These are phyloP conservation scores for Rhamnella rubrinervis DNA, from an alignment of 331 rosid species.

Conservation along the genomic window DNA sequence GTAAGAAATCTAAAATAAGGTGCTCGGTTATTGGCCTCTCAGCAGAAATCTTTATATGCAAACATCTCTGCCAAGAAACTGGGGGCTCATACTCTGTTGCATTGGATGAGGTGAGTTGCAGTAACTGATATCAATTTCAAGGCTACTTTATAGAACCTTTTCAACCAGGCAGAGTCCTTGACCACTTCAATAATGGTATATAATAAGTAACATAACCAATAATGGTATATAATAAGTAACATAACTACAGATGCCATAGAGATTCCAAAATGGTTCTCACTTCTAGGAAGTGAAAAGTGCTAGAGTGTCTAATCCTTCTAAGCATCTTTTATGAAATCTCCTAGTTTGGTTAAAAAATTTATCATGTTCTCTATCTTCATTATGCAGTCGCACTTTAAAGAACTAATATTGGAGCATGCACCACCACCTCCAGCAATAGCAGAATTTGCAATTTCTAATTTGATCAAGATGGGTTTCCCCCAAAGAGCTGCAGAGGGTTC, in stretches of 20 bases:
- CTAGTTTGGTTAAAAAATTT: conserved; percentile 1
- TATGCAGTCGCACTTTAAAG: conserved; percentile 74
- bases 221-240: background rate
- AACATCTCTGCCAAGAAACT: conserved; percentile 88
- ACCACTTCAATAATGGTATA: background rate
- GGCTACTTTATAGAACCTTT: background rate
- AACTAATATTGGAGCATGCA: conserved; percentile 86
- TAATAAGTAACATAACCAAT: background rate
- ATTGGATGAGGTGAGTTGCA: conserved; percentile 77
- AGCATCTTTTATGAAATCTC: background rate
- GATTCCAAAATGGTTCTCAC: background rate
- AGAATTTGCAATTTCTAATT: conserved; percentile 82
- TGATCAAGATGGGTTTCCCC: conserved; percentile 98
- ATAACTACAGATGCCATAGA: background rate
- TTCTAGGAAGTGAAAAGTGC: background rate
- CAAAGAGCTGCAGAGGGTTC: conserved; percentile 96
- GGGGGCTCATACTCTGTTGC: conserved; percentile 85
- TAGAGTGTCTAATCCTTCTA: background rate
- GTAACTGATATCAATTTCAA: conserved; percentile 12
- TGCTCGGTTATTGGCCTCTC: conserved; percentile 95
- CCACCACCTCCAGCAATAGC: conserved; percentile 99
- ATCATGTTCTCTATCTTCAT: conserved; percentile 20
- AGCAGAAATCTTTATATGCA: conserved; percentile 91
- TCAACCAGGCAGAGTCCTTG: too few relatives aligned
- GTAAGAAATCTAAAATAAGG: conserved; percentile 83